Conservation (phyloP, 495 filamentous ascomycete genomes). For the Tuber aestivum region DNA sequence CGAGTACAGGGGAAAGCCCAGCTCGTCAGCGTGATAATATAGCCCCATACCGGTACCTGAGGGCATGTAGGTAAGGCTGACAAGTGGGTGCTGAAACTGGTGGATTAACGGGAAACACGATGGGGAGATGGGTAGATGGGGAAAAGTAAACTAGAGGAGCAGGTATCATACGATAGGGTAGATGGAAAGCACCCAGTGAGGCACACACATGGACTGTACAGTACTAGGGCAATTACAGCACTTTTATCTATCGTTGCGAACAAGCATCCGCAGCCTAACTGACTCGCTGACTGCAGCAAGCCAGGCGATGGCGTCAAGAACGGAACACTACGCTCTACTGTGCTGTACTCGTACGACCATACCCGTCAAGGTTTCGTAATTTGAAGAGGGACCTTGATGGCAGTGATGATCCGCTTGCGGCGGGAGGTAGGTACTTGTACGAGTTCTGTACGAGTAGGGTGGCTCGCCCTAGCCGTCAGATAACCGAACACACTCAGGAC, state of each 20-base stretch:
- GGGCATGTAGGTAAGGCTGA: background rate
- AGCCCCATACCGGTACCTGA: background rate
- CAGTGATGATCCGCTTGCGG: background rate
- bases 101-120: background rate
- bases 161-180: background rate
- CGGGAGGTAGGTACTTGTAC: too few relatives aligned
- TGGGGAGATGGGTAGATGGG: background rate
- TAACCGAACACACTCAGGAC: background rate
- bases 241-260: background rate
- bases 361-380: background rate
- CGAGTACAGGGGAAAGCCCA: too few relatives aligned
- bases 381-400: background rate
- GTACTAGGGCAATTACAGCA: too few relatives aligned
- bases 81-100: background rate
- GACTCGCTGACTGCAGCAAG: background rate
- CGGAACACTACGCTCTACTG: background rate
- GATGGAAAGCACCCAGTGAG: background rate
- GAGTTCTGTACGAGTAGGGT: too few relatives aligned
- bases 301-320: background rate
- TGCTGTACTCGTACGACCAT: background rate
- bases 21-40: background rate
- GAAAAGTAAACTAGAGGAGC: background rate
- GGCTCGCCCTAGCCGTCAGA: too few relatives aligned
- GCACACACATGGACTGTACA: background rate
- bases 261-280: background rate